phyloP scores from a whole-genome alignment of 306 rosid genomes.

The Dicorynia guianensis region DNA sequence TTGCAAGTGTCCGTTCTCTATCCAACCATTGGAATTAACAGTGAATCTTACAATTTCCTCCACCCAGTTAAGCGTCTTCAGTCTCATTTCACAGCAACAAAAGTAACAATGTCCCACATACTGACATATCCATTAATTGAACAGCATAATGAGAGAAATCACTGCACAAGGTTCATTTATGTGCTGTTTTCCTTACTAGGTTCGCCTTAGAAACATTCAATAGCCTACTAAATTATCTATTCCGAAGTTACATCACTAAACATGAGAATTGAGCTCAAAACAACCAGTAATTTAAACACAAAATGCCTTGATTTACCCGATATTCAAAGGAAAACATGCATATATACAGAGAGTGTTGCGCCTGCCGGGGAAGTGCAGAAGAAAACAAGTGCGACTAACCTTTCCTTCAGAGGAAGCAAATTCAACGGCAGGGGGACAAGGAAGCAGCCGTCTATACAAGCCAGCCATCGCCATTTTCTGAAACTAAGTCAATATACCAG shows the following conservation, averaged over 20 bases:
- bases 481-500: not conserved
- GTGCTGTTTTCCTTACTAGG: not conserved
- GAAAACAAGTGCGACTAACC: slow-evolving; percentile 45
- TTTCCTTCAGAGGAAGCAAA: slow-evolving; percentile 84
- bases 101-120: not conserved
- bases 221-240: not conserved
- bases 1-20: not conserved
- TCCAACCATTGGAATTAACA: not conserved
- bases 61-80: not conserved
- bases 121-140: not conserved
- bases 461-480: slow-evolving; percentile 87
- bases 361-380: not conserved
- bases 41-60: not conserved
- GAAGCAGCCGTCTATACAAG: slow-evolving; percentile 76
- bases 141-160: not conserved
- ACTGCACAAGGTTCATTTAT: not conserved
- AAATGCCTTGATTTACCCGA: not conserved
- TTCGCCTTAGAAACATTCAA: not conserved
- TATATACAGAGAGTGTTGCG: not conserved
- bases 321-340: not conserved
- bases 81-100: not conserved
- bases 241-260: not conserved
- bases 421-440: slow-evolving; percentile 91
- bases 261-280: not conserved
- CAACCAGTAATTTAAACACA: not conserved